These are phyloP conservation scores for Fagus crenata DNA, from an alignment of 306 rosid genomes.

Conservation along the genomic window DNA sequence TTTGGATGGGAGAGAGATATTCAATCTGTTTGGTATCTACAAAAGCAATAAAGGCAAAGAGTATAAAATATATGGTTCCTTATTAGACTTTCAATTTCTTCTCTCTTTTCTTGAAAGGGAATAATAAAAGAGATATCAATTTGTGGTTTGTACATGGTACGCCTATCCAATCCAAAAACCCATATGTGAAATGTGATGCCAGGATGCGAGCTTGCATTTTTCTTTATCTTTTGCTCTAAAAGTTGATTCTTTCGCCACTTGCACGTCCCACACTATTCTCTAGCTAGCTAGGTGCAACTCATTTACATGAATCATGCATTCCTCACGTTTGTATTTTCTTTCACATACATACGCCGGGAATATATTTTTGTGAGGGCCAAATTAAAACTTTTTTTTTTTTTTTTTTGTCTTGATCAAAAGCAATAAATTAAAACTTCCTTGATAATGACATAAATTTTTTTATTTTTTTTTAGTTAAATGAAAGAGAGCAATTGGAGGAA, in stretches of 20 bases:
- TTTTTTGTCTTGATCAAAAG: no score
- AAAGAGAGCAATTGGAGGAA: no score
- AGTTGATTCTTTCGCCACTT: constrained; percentile 47
- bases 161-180: constrained; percentile 4
- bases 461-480: no score
- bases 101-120: not conserved
- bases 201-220: constrained; percentile 51
- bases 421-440: no score
- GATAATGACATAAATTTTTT: no score
- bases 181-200: constrained; percentile 34
- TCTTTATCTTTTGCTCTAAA: constrained; percentile 29
- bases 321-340: not conserved
- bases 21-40: constrained; percentile 21
- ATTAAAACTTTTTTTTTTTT: no score
- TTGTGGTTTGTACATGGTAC: constrained; percentile 35
- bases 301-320: no score
- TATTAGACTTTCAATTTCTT: not conserved
- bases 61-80: not conserved
- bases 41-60: constrained; percentile 35
- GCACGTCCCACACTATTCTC: not conserved
- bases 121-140: constrained; percentile 21
- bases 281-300: not conserved
- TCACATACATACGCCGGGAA: no score
- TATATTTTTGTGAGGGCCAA: no score
- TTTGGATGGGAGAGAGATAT: constrained; percentile 23